phyloP scores from a whole-genome alignment of 768 basidiomycete genomes.

The Auriculariales sp. region DNA sequence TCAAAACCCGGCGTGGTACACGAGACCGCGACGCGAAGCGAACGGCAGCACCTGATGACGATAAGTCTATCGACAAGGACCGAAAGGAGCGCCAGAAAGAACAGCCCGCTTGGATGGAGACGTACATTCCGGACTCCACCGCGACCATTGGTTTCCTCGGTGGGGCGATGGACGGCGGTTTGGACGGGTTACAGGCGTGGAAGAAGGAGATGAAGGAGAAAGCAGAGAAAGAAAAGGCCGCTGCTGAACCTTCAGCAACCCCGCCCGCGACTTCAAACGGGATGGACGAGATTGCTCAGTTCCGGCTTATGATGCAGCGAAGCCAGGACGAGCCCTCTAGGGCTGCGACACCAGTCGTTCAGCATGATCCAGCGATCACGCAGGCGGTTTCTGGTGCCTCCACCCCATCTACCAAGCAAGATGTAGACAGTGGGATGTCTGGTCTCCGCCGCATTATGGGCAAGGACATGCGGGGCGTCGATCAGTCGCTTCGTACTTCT shows the following conservation, averaged over 20 bases:
- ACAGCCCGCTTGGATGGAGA: constrained; percentile 79
- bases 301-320: constrained; percentile 71
- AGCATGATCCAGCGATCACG: constrained; percentile 3
- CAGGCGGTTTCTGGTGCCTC: neutral
- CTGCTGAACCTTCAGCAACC: constrained; percentile 1
- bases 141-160: constrained; percentile 45
- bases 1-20: neutral
- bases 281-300: constrained; percentile 72
- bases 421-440: neutral
- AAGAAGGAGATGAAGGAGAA: constrained; percentile 75
- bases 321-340: constrained; percentile 34
- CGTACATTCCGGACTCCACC: constrained; percentile 49
- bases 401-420: constrained; percentile 1
- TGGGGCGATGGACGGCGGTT: constrained; percentile 34
- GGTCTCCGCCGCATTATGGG: neutral
- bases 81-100: constrained; percentile 48
- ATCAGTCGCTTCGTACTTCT: neutral
- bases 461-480: neutral
- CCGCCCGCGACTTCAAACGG: constrained; percentile 14
- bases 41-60: constrained; percentile 19
- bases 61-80: constrained; percentile 34
- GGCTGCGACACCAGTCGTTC: neutral
- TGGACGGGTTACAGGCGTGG: constrained; percentile 78
- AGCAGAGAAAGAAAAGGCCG: constrained; percentile 39
- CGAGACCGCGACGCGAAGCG: neutral